Evolutionary conservation across 2,329 filamentous ascomycete genomes (phyloP), one percentile per base, ranked within the genome.

Genomic region (Fusarium setosum): DNA sequence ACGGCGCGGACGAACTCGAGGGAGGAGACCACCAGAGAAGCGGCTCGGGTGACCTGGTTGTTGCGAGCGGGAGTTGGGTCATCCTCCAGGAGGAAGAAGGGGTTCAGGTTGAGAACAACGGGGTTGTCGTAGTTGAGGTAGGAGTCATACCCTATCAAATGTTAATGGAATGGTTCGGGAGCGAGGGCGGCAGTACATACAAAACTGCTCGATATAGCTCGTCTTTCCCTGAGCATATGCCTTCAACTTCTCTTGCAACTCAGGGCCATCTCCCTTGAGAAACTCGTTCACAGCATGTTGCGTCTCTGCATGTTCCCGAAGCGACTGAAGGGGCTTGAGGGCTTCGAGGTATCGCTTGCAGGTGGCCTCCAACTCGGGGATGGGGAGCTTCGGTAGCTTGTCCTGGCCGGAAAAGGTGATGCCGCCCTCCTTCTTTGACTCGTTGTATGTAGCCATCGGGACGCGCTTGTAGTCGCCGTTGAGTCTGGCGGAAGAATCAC

Each of bases 141-240:
- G 26, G 96, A 98, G 77, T 99, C 96, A 76, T 98, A 98, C 96
- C 94, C 94, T 97, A 62, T 6, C 4, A 40, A 38, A 5, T 41
- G 60, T 73, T 51, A 70, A 47, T 45, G 17, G 5, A 5, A 24
- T 11, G n/a, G 9, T 42, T n/a, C 15, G 11, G 20, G 23, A 51
- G 1, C 11, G 55, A 37, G 17, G 5, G 32, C 21, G 8, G 15
- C 17, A 5, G 12, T 23, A 48, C 61, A 13, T 86, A 97, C 95
- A 99, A 72, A 99, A 99, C 73, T 99, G 96, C 76, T 98, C 96
- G 72, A 99, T 98, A 75, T 97, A 99, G 79, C 95, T 98, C 34
- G 93, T 93, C 80, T 94, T 95, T 41, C 92, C 93, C 47, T 88
- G 89, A 9, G 96, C 94, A 82, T 98, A 99, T 72, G 90, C 89